phyloP scores from a whole-genome alignment of 768 basidiomycete genomes.

The Pleurotus tuoliensis region DNA sequence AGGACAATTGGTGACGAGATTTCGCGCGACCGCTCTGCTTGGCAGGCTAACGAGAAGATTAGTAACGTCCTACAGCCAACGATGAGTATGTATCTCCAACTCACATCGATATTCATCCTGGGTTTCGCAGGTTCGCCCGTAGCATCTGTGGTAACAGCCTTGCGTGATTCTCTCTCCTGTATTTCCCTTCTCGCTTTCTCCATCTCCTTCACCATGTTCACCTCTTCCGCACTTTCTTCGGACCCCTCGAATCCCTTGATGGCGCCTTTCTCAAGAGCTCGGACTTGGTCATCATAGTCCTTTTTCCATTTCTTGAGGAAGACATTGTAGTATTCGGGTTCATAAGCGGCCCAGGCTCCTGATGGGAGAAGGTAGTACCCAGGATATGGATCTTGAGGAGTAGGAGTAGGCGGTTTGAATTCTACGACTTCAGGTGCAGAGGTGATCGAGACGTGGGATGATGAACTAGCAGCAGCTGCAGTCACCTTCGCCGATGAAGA shows the following conservation, averaged over 20 bases:
- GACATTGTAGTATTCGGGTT: conserved; percentile 61
- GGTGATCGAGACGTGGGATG: conserved; percentile 31
- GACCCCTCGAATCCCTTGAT: conserved; percentile 69
- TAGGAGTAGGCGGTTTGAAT: conserved; percentile 72
- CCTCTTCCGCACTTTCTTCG: conserved; percentile 51
- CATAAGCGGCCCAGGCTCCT: conserved; percentile 75
- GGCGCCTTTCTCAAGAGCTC: conserved; percentile 65
- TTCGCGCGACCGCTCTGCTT: conserved; percentile 68
- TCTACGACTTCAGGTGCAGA: conserved; percentile 68
- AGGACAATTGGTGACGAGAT: conserved; percentile 74
- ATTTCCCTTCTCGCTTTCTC: conserved; percentile 72
- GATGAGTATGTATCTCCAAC: conserved; percentile 18
- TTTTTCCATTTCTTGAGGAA: conserved; percentile 71
- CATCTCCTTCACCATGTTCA: conserved; percentile 73
- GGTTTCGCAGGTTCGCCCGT: conserved; percentile 56
- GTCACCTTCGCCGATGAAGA: conserved; percentile 16
- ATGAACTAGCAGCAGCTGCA: conserved; percentile 18
- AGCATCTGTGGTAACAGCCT: conserved; percentile 66
- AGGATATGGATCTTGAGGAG: conserved; percentile 72
- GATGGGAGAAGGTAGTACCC: conserved; percentile 85
- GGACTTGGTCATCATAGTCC: conserved; percentile 68
- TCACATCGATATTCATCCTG: conserved; percentile 78
- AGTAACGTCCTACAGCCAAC: neutral
- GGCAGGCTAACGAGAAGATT: conserved; percentile 45
- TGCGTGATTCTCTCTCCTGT: conserved; percentile 71